Evolutionary conservation across 139 green algal species (phyloP).

Genomic region (Deuterostichococcus epilithicus): DNA sequence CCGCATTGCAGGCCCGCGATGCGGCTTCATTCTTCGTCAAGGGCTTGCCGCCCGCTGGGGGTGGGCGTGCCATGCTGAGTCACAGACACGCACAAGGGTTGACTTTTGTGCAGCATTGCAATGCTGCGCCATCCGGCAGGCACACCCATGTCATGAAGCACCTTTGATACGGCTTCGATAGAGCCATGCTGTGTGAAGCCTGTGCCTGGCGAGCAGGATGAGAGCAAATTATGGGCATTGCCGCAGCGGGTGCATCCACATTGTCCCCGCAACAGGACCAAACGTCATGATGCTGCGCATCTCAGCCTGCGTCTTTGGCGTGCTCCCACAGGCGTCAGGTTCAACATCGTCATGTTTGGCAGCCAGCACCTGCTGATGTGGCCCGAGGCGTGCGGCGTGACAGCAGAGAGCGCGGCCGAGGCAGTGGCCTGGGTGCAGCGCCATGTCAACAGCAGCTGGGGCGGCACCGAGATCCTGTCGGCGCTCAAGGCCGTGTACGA

Average conservation of each 20-base stretch:
- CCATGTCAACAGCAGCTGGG: conserved; percentile 22
- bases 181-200: too few relatives aligned
- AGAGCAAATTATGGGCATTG: too few relatives aligned
- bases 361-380: conserved; percentile 18
- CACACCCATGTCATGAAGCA: too few relatives aligned
- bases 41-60: not conserved
- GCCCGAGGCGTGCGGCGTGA: conserved; percentile 8
- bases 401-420: not conserved
- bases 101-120: too few relatives aligned
- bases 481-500: conserved; percentile 20
- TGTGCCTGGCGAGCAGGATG: too few relatives aligned
- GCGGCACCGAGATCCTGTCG: conserved; percentile 33
- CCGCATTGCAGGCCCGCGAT: conserved; percentile 14
- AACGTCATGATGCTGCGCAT: too few relatives aligned
- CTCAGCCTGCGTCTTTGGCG: not conserved
- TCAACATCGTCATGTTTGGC: conserved; percentile 23
- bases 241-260: too few relatives aligned
- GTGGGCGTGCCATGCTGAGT: too few relatives aligned
- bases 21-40: conserved; percentile 32
- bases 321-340: not conserved
- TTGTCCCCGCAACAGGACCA: too few relatives aligned
- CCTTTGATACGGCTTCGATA: too few relatives aligned
- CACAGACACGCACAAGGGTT: too few relatives aligned
- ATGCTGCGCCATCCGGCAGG: too few relatives aligned
- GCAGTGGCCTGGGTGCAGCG: conserved; percentile 27